Conservation (phyloP, 345 rosid genomes). For the Citrus cavaleriei region DNA sequence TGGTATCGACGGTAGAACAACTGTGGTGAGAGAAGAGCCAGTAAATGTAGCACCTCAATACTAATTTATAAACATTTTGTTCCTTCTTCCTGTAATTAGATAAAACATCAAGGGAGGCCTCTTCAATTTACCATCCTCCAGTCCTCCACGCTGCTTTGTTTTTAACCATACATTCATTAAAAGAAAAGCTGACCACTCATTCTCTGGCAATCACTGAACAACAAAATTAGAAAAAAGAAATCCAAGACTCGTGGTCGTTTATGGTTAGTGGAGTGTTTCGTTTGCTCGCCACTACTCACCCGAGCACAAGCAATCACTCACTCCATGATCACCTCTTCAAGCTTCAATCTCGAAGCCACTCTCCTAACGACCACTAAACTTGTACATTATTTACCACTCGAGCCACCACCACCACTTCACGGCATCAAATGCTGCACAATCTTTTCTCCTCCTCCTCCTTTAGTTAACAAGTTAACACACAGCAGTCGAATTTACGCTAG, state of each 20-base stretch:
- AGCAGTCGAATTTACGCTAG: background rate
- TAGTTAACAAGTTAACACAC: background rate
- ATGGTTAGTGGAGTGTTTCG: background rate
- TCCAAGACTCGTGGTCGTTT: background rate
- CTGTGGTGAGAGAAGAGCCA: too few species aligned
- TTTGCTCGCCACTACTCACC: background rate
- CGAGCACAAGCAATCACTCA: background rate
- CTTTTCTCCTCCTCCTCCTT: background rate
- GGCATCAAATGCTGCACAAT: background rate
- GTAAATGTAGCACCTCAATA: too few species aligned
- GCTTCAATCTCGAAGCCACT: background rate
- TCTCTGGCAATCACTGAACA: background rate
- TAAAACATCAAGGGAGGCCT: background rate
- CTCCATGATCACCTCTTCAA: constrained; percentile 2
- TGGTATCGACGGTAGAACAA: too few species aligned
- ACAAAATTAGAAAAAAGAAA: background rate
- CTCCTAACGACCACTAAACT: background rate
- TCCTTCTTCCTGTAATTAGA: background rate
- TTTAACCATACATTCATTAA: background rate
- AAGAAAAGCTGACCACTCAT: background rate
- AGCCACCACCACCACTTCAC: background rate
- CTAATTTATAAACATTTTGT: too few species aligned
- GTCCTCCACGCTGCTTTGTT: background rate
- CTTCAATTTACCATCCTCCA: too few species aligned
- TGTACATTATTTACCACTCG: background rate